A percentile compares a stretch with the other conserved stretches of the same genome.
Conservation (phyloP, 2,329 filamentous ascomycete species). For the Apiospora arundinis region DNA sequence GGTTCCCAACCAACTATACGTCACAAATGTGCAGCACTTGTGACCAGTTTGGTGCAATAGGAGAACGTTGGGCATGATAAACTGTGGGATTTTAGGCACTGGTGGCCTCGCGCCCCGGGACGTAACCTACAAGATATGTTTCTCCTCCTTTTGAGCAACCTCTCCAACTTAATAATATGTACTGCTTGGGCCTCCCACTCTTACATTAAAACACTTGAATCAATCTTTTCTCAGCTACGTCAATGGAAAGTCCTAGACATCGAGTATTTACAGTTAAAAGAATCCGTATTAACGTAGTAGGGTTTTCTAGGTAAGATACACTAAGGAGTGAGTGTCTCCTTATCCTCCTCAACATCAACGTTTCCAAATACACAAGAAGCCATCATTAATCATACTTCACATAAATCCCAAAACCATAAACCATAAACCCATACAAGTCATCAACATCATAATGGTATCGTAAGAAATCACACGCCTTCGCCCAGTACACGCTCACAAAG, state of each 20-base stretch:
- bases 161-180: not conserved
- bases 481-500: not conserved
- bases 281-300: not conserved
- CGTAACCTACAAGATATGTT: too few species aligned
- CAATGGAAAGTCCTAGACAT: too few species aligned
- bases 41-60: not conserved
- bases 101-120: not conserved
- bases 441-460: not conserved
- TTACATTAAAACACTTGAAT: too few species aligned
- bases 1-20: not conserved
- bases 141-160: not conserved
- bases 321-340: not conserved
- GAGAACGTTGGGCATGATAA: not conserved
- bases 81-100: not conserved
- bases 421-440: not conserved
- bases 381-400: not conserved
- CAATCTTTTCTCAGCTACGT: accelerated
- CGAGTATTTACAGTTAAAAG: not conserved
- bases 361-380: not conserved
- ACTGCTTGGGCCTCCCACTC: not conserved
- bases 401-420: not conserved
- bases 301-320: not conserved
- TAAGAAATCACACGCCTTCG: not conserved
- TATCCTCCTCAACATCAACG: not conserved
- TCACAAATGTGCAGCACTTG: not conserved